These are phyloP conservation scores for Stagonosporopsis rhizophila DNA, from an alignment of 2,329 filamentous ascomycete species.

Conservation along the genomic window DNA sequence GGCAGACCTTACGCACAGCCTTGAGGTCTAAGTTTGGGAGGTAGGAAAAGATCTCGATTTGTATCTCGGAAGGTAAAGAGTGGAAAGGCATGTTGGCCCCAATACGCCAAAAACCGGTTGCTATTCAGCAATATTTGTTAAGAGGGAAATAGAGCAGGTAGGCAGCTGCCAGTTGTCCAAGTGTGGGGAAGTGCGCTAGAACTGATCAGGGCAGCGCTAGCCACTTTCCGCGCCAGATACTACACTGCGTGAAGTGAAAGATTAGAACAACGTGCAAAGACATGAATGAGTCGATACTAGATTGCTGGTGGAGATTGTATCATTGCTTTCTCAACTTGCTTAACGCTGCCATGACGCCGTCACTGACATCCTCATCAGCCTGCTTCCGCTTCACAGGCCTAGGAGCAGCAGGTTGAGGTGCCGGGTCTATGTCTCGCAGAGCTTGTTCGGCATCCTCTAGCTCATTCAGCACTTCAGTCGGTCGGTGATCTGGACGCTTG, in stretches of 20 bases:
- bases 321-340: conserved; percentile 59
- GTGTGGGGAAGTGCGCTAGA: conserved; percentile 13
- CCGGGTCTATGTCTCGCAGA: conserved; percentile 42
- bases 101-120: not conserved
- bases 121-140: not conserved
- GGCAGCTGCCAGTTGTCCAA: conserved; percentile 10
- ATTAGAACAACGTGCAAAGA: not conserved
- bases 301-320: not conserved
- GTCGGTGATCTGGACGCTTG: conserved; percentile 43
- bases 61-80: conserved; percentile 38
- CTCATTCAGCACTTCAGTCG: conserved; percentile 38
- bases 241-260: conserved; percentile 5
- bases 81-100: conserved; percentile 16
- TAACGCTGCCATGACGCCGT: conserved; percentile 66
- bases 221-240: not conserved
- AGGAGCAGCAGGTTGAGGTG: conserved; percentile 15
- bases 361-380: conserved; percentile 57
- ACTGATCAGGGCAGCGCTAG: not conserved
- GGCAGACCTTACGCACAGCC: conserved; percentile 30
- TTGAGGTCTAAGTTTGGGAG: conserved; percentile 34
- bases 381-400: conserved; percentile 46
- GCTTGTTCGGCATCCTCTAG: conserved; percentile 57
- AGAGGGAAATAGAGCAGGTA: not conserved
- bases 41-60: conserved; percentile 37
- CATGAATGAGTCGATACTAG: not conserved